A percentile compares a stretch with the other conserved stretches of the same genome.
phyloP scores from a whole-genome alignment of 202 grass and related monocot species.

The Schoenoplectus triqueter region DNA sequence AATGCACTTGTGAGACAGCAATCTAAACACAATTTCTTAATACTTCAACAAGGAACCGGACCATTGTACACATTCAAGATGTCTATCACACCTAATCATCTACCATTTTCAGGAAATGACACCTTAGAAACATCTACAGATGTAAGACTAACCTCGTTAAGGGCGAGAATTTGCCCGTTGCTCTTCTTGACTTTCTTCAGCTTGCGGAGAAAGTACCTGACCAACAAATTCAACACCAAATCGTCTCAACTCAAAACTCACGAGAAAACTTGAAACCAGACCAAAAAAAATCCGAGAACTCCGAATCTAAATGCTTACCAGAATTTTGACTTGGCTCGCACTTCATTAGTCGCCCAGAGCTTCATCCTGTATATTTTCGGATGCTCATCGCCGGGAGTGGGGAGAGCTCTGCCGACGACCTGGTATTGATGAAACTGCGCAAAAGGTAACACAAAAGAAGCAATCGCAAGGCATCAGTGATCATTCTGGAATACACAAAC shows the following conservation, averaged over 20 bases:
- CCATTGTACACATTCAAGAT: neutral
- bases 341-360: conserved; percentile 94
- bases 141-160: conserved; percentile 65
- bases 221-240: too few relatives aligned
- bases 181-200: conserved; percentile 99
- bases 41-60: too few relatives aligned
- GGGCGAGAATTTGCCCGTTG: conserved; percentile 78
- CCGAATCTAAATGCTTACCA: conserved; percentile 46
- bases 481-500: neutral
- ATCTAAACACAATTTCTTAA: too few relatives aligned
- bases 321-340: conserved; percentile 88
- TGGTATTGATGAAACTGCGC: conserved; percentile 93
- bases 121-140: neutral
- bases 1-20: too few relatives aligned
- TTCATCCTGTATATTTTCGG: conserved; percentile 98
- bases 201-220: conserved; percentile 92
- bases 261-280: too few relatives aligned
- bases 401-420: conserved; percentile 81
- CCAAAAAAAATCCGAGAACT: too few relatives aligned
- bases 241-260: too few relatives aligned
- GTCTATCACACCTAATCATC: neutral
- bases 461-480: conserved; percentile 9
- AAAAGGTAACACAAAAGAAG: neutral
- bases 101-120: too few relatives aligned
- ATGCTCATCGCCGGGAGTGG: conserved; percentile 75